Evolutionary conservation across 2,329 filamentous ascomycete genomes (phyloP).

Genomic region (Colletotrichum cereale): DNA sequence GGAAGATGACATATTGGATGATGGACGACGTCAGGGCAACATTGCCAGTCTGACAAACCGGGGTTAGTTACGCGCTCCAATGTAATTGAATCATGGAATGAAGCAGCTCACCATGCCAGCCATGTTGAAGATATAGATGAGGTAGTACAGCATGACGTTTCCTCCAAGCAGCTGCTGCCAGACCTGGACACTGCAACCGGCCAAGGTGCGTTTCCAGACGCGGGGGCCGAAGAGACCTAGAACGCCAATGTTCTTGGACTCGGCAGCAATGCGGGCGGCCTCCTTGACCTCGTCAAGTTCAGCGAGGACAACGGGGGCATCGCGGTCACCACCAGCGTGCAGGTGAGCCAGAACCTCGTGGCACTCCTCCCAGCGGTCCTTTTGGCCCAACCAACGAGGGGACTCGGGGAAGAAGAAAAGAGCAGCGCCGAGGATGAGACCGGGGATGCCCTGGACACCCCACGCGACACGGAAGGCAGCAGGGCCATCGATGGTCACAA

Average conservation of each 20-base stretch:
- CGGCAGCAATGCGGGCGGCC: slow-evolving; percentile 52
- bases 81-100: too few species aligned
- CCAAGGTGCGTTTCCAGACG: slow-evolving; percentile 65
- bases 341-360: slow-evolving; percentile 51
- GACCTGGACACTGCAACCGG: slow-evolving; percentile 65
- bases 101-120: slow-evolving; percentile 57
- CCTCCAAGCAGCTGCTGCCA: slow-evolving; percentile 70
- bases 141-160: slow-evolving; percentile 71
- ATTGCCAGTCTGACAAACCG: slow-evolving; percentile 42
- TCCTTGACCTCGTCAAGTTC: slow-evolving; percentile 68
- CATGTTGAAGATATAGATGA: slow-evolving; percentile 74
- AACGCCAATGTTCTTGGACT: slow-evolving; percentile 54
- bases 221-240: slow-evolving; percentile 59
- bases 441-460: slow-evolving; percentile 42
- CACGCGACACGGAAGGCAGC: slow-evolving; percentile 70
- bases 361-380: slow-evolving; percentile 41
- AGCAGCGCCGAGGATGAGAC: slow-evolving; percentile 43
- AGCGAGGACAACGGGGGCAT: slow-evolving; percentile 67
- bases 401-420: slow-evolving; percentile 41
- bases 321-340: slow-evolving; percentile 66
- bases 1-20: slow-evolving; percentile 68
- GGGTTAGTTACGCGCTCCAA: slow-evolving; percentile 1
- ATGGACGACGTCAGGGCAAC: slow-evolving; percentile 61
- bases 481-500: slow-evolving; percentile 66
- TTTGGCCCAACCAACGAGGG: slow-evolving; percentile 39